Conservation (phyloP, 371 early-diverging fungal species). For the Mortierella sp. region DNA sequence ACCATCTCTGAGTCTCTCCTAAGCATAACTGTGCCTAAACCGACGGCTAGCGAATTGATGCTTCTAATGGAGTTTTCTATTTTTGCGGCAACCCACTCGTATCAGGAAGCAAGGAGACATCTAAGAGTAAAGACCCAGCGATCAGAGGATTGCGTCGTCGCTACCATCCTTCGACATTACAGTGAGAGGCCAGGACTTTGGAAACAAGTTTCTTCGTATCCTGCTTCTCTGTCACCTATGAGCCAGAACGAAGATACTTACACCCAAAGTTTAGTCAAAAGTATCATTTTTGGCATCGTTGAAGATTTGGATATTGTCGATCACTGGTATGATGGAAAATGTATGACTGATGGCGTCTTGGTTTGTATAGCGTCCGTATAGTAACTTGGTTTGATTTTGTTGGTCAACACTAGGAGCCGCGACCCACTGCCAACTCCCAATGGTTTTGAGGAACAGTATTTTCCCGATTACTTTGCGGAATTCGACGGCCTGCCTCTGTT, state of each 20-base stretch:
- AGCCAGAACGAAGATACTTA: slow-evolving; percentile 21
- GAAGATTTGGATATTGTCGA: slow-evolving; percentile 2
- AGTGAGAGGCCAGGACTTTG: slow-evolving; percentile 5
- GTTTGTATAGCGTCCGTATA: neutral
- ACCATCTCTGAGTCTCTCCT: neutral
- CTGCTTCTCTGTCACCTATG: neutral
- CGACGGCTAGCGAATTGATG: neutral
- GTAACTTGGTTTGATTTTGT: neutral
- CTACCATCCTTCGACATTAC: neutral
- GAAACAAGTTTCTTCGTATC: slow-evolving; percentile 1
- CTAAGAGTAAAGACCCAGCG: neutral
- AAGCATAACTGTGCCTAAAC: neutral
- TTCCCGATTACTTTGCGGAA: slow-evolving; percentile 5
- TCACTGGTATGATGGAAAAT: neutral
- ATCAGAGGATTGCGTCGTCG: neutral
- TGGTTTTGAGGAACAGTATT: neutral
- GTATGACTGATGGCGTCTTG: neutral
- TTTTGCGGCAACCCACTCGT: too few relatives aligned
- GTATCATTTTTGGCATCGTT: slow-evolving; percentile 11
- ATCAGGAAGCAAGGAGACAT: neutral
- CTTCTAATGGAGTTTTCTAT: neutral
- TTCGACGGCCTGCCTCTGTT: slow-evolving; percentile 2
- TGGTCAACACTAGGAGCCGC: neutral
- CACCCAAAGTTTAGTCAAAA: slow-evolving; percentile 13
- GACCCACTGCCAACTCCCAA: neutral